These are phyloP conservation scores for Solanum arcanum DNA, from an alignment of 257 asterid genomes.

Conservation along the genomic window DNA sequence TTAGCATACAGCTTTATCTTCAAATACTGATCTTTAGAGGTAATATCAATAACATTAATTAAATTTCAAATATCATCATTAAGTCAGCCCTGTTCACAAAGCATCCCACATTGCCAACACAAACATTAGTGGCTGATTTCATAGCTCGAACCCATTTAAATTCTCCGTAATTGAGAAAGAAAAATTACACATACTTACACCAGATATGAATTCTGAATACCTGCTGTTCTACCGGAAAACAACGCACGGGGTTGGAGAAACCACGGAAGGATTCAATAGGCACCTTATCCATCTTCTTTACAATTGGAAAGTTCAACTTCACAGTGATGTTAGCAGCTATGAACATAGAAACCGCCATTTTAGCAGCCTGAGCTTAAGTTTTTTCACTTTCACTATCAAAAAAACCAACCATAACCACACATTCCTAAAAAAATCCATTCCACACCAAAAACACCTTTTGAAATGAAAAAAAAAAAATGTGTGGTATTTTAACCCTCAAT, in stretches of 20 bases:
- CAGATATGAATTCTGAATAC: background rate
- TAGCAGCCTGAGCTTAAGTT: background rate
- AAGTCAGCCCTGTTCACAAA: background rate
- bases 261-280: background rate
- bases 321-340: background rate
- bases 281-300: background rate
- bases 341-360: background rate
- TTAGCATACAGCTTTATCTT: background rate
- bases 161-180: background rate
- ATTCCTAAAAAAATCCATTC: background rate
- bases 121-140: background rate
- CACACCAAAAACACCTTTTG: background rate
- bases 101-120: background rate
- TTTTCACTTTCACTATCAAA: background rate
- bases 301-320: background rate
- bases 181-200: background rate
- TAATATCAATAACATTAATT: background rate
- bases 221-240: background rate
- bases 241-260: background rate
- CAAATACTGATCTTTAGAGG: background rate
- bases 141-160: background rate
- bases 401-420: background rate
- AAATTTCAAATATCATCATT: background rate
- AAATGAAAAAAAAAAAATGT: background rate
- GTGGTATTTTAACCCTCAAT: background rate